Evolutionary conservation across 169 alveolate genomes (phyloP).

Genomic region (Plasmodium sp.): DNA sequence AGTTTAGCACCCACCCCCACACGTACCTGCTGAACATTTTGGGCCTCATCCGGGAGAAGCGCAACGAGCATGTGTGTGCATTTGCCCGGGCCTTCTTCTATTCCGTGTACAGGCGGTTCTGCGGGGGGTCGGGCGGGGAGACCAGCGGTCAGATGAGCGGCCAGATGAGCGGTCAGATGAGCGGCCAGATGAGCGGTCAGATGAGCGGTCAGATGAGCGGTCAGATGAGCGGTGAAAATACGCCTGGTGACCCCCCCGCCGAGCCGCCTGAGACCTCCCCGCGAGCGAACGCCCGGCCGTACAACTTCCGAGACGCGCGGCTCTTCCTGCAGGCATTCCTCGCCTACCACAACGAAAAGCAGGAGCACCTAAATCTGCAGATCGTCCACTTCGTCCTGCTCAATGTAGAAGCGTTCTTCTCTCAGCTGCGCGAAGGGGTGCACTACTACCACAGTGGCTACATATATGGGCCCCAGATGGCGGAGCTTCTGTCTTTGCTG

Average conservation of each 20-base stretch:
- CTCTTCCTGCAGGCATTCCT: constrained; percentile 14
- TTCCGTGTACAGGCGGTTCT: constrained; percentile 10
- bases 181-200: too few relatives aligned
- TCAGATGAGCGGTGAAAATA: too few relatives aligned
- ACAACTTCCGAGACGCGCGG: constrained; percentile 41
- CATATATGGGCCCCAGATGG: constrained; percentile 30
- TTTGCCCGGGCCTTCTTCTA: constrained; percentile 20
- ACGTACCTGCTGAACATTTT: constrained; percentile 35
- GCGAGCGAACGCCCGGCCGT: constrained; percentile 1
- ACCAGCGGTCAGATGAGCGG: too few relatives aligned
- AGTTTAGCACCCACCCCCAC: constrained; percentile 34
- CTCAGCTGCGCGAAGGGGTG: not conserved
- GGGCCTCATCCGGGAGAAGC: not conserved
- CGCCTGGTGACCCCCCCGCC: too few relatives aligned
- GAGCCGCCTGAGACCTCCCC: not conserved
- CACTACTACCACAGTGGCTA: constrained; percentile 27
- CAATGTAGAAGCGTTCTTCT: constrained; percentile 39
- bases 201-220: too few relatives aligned
- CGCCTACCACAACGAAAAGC: constrained; percentile 10
- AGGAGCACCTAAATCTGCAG: not conserved
- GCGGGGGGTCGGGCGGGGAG: not conserved
- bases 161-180: too few relatives aligned
- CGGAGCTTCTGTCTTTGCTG: not conserved
- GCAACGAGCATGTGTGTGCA: not conserved
- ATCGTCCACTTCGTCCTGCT: constrained; percentile 28